Evolutionary conservation across 2,329 filamentous ascomycete species (phyloP).

Genomic region (Cladosporium sp.): DNA sequence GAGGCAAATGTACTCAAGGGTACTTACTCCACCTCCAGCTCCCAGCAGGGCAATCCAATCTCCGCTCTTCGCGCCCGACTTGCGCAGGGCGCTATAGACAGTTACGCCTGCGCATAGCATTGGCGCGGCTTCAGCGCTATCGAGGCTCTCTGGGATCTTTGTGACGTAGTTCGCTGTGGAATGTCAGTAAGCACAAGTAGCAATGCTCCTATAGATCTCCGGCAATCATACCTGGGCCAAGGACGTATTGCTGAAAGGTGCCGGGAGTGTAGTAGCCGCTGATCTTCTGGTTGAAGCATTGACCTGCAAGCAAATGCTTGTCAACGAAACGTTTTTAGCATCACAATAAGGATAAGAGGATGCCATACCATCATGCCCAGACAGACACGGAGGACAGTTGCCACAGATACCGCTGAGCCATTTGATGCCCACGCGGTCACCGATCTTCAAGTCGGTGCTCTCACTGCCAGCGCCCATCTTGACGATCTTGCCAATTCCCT

Average conservation of each 20-base stretch:
- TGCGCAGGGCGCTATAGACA: constrained; percentile 65
- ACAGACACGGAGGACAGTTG: constrained; percentile 55
- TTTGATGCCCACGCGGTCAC: constrained; percentile 70
- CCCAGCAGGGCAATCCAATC: constrained; percentile 59
- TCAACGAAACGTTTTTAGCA: neutral
- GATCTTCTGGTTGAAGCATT: constrained; percentile 57
- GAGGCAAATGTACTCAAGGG: neutral
- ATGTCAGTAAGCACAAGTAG: neutral
- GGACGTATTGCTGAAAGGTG: constrained; percentile 70
- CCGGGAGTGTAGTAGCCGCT: constrained; percentile 69
- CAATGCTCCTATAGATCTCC: neutral
- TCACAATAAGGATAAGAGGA: neutral
- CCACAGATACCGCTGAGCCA: constrained; percentile 62
- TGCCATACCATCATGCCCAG: constrained; percentile 52
- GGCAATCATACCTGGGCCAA: constrained; percentile 40
- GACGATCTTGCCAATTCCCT: constrained; percentile 64
- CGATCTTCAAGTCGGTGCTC: constrained; percentile 58
- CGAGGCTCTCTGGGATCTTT: constrained; percentile 63
- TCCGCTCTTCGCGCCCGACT: constrained; percentile 59
- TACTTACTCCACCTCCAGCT: constrained; percentile 31
- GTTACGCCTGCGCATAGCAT: constrained; percentile 66
- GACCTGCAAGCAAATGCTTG: neutral
- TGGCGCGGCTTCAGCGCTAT: constrained; percentile 63
- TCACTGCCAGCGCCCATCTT: constrained; percentile 64
- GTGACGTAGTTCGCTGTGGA: constrained; percentile 66